A percentile compares a stretch with the other conserved stretches of the same genome.
Conservation (phyloP, 345 rosid species). For the Salix koriyanagi region DNA sequence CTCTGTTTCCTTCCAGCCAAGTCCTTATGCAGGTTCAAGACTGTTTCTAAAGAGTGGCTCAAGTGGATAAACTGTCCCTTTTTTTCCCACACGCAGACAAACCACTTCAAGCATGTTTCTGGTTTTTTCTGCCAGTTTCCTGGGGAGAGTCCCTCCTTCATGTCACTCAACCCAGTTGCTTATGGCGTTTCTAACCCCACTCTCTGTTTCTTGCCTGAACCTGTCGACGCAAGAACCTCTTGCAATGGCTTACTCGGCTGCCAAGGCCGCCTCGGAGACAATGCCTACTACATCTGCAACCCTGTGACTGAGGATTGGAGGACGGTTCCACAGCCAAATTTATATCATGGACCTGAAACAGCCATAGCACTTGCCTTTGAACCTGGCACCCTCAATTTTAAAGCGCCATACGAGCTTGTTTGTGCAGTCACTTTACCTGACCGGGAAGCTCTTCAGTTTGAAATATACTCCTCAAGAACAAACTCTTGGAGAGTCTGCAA, state of each 20-base stretch:
- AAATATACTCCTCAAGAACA: slow-evolving; percentile 44
- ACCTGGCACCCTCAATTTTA: slow-evolving; percentile 18
- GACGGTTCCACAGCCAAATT: slow-evolving; percentile 27
- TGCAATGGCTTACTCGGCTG: slow-evolving; percentile 44
- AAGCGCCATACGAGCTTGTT: slow-evolving; percentile 23
- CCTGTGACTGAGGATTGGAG: slow-evolving; percentile 38
- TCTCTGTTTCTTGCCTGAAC: slow-evolving; percentile 33
- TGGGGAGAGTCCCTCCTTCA: slow-evolving; percentile 22
- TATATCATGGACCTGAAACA: slow-evolving; percentile 30
- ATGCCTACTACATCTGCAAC: slow-evolving; percentile 44
- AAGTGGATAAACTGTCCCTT: slow-evolving; percentile 32
- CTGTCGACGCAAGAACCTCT: slow-evolving; percentile 18
- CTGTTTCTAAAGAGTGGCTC: slow-evolving; percentile 42
- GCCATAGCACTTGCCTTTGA: slow-evolving; percentile 37
- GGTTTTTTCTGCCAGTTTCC: slow-evolving; percentile 36
- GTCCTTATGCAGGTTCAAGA: slow-evolving; percentile 35
- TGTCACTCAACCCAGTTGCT: slow-evolving; percentile 16
- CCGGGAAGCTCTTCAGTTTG: slow-evolving; percentile 18
- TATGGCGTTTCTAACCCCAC: slow-evolving; percentile 32
- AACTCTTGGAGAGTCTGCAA: slow-evolving; percentile 35
- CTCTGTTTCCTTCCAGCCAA: slow-evolving; percentile 44
- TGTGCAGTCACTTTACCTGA: slow-evolving; percentile 25
- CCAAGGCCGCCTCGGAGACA: slow-evolving; percentile 7
- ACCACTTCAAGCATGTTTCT: slow-evolving; percentile 25
- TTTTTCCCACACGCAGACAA: slow-evolving; percentile 37